Evolutionary conservation across 2,329 filamentous ascomycete genomes (phyloP).

Genomic region (Pseudogymnoascus sp.): DNA sequence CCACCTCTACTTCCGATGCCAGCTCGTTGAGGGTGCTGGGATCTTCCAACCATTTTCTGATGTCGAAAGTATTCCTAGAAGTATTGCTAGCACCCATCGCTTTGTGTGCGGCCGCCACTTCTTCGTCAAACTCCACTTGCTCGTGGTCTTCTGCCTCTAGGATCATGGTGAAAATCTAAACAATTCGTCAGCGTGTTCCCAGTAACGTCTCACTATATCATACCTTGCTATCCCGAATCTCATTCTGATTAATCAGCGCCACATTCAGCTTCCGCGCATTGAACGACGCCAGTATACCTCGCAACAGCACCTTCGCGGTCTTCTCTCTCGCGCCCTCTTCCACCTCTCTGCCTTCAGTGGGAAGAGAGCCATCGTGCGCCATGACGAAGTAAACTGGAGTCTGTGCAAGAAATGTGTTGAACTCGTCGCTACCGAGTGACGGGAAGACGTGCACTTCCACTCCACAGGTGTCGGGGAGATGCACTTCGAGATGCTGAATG

Average conservation of each 20-base stretch:
- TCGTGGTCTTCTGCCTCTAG: slow-evolving; percentile 28
- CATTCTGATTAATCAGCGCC: slow-evolving; percentile 54
- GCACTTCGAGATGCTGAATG: slow-evolving; percentile 46
- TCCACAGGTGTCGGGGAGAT: slow-evolving; percentile 19
- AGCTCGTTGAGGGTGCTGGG: slow-evolving; percentile 3
- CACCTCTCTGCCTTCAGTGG: neutral
- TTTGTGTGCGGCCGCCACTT: slow-evolving; percentile 3
- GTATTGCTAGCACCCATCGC: neutral
- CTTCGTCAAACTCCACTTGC: slow-evolving; percentile 7
- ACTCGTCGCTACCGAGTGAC: slow-evolving; percentile 40
- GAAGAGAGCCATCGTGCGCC: slow-evolving; percentile 50
- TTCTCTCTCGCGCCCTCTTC: slow-evolving; percentile 13
- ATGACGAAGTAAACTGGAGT: slow-evolving; percentile 59
- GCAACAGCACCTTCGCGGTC: slow-evolving; percentile 24
- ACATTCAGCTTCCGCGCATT: slow-evolving; percentile 49
- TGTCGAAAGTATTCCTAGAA: slow-evolving; percentile 3
- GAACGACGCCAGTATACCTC: slow-evolving; percentile 45
- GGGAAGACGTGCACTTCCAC: slow-evolving; percentile 34
- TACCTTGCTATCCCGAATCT: slow-evolving; percentile 57
- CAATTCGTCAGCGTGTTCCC: neutral
- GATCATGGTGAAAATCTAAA: slow-evolving; percentile 40
- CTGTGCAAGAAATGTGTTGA: slow-evolving; percentile 44
- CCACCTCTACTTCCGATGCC: neutral
- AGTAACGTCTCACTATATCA: neutral
- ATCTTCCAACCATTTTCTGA: neutral